Evolutionary conservation across 257 asterid genomes (phyloP).

Genomic region (Plantago ovata): DNA sequence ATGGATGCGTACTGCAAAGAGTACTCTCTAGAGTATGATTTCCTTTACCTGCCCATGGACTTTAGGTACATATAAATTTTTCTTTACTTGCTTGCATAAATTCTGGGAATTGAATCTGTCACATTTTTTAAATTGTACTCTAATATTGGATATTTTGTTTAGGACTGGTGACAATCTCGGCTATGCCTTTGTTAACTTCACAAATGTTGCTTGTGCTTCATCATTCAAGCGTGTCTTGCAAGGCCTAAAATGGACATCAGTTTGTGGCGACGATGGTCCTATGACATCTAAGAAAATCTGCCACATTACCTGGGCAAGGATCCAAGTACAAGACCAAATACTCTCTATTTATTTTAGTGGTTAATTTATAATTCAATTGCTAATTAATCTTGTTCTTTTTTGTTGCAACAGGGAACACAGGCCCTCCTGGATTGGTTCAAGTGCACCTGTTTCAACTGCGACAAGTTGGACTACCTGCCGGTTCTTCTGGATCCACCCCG

Average conservation of each 20-base stretch:
- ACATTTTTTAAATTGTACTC: no score
- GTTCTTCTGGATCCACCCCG: conserved; percentile 40
- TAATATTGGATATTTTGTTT: no score
- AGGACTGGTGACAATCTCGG: conserved; percentile 39
- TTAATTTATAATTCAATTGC: background rate
- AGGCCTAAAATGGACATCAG: conserved; percentile 27
- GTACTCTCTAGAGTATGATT: conserved; percentile 44
- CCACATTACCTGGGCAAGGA: conserved; percentile 40
- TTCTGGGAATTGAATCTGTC: background rate
- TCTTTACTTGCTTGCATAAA: background rate
- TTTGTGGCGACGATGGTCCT: background rate
- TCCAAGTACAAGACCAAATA: conserved; percentile 36
- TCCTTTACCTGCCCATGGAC: conserved; percentile 55
- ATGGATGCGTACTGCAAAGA: conserved; percentile 32
- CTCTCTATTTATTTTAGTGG: background rate
- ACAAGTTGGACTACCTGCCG: conserved; percentile 32
- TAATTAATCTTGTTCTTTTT: background rate
- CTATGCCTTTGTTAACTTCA: conserved; percentile 51
- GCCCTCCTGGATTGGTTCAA: conserved; percentile 13
- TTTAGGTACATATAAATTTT: conserved; percentile 29
- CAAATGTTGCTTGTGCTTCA: conserved; percentile 24
- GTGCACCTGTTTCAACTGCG: conserved; percentile 18
- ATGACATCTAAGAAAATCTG: conserved; percentile 32
- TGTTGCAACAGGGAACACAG: conserved; percentile 27
- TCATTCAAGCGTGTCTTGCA: conserved; percentile 21